Evolutionary conservation across 192 early-diverging fungal species (phyloP), one percentile per base, ranked within the genome.

Genomic region (Mortierella antarctica): DNA sequence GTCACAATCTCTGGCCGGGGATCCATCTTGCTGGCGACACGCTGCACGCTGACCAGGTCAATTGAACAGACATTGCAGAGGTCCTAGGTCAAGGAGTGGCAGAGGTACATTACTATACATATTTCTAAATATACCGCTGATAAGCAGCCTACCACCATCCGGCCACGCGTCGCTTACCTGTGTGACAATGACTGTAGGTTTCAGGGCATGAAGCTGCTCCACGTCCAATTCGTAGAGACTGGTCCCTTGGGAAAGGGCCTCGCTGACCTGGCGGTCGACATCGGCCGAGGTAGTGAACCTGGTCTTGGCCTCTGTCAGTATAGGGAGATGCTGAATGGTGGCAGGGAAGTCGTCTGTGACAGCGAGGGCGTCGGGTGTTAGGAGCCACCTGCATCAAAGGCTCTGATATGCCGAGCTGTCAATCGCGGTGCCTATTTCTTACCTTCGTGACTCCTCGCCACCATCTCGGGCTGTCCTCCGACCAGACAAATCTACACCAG

Each of bases 41-140:
- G 80, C 67, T 88, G 81, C 0, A 88, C 87, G 12, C 82, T 86
- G 21, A 81, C 79, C 44, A 88, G 60, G 71, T 88, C 87, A 45
- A 88, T 85, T 14, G 87, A 86, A 47, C 87, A 88, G 7, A 88
- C 87, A 40, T 84, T 74, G 62, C 87, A 88, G 3, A 88, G 82
- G 51, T 86, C 85, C 86, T 87, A 73, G 13, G 41, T 12, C 40
- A 8, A 8, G n/a, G 7, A 62, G 14, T 6, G 13, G 45, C 17
- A n/a, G 40, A 15, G 1, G 44, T 50, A 42, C 11, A 59, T 10
- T 15, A 15, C 9, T 53, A 18, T 53, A 20, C 5, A n/a, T n/a
- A n/a, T 14, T 15, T 14, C 15, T 6, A 40, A 40, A 7, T 14
- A 40, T 41, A 40, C 7, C 13, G 57, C n/a, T 58, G 39, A 14